Evolutionary conservation across 129 eudicot genomes (phyloP).

Genomic region (Gnaphalium uliginosum): DNA sequence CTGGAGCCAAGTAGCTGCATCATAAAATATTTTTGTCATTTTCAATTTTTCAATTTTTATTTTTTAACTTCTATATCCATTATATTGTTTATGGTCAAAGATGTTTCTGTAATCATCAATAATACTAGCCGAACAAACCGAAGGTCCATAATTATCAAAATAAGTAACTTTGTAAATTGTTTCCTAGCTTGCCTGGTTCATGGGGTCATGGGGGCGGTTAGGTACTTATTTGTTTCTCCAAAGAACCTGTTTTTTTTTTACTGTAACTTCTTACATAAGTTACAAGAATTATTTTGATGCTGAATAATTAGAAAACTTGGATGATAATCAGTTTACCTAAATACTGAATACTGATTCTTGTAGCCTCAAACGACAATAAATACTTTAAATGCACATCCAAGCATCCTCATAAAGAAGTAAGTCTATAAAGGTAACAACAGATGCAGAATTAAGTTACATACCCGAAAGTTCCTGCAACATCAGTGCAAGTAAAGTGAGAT

Average conservation of each 20-base stretch:
- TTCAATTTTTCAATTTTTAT: not conserved
- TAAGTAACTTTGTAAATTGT: too few relatives aligned
- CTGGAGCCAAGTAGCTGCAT: constrained; percentile 93
- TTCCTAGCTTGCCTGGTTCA: too few relatives aligned
- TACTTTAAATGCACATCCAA: not conserved
- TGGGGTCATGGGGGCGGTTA: not conserved
- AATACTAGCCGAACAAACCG: not conserved
- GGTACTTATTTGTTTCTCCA: not conserved
- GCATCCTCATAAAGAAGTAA: not conserved
- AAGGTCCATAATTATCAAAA: too few relatives aligned
- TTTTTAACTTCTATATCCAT: not conserved
- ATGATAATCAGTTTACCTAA: not conserved
- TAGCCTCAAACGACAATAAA: not conserved
- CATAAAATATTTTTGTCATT: constrained; percentile 13
- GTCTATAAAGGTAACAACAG: not conserved
- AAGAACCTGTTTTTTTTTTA: not conserved
- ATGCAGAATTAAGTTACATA: constrained; percentile 26
- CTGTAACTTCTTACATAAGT: not conserved
- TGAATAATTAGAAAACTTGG: not conserved
- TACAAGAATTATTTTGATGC: not conserved
- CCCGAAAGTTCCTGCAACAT: constrained; percentile 92
- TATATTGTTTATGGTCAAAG: not conserved
- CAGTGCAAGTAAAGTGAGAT: constrained; percentile 43
- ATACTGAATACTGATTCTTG: not conserved
- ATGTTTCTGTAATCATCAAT: not conserved